Evolutionary conservation across 768 basidiomycete genomes (phyloP), one percentile per base, ranked within the genome.

Genomic region (Arthromyces matolae): DNA sequence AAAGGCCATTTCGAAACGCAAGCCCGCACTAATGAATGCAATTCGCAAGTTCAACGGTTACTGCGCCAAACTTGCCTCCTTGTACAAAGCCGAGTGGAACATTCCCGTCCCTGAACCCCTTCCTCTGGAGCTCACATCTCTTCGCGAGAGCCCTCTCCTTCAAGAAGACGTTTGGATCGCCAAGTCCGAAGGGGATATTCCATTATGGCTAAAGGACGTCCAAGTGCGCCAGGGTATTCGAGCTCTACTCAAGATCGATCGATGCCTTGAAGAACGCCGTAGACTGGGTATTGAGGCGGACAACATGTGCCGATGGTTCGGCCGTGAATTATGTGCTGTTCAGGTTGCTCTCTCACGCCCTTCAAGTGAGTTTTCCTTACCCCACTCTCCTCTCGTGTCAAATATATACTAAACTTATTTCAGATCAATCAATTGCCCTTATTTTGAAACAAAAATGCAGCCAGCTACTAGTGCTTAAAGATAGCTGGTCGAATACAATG

Each of bases 91-190:
- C 0, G 28, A 43, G 4, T 68, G 62, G 42, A 29, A 46, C 0
- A 62, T 75, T 12, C 69, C 65, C 0, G 33, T 73, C 2, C 72
- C 69, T 0, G n/a, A 45, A 1, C 61, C 59, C 0, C 63, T 73
- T 0, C 66, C 64, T 0, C 67, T 60, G 0, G 58, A 67, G 16
- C 47, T 76, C 0, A 39, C 40, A 1, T 35, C 47, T 1, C 59
- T 69, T 2, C 55, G 57, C 1, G 55, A 63, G 8, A 25, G 51
- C 19, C 38, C 64, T 0, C 36, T n/a, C 0, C 55, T 76, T 0
- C 63, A 72, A 61, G 60, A 70, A 18, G 69, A 72, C 40, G 59
- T 71, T 0, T 72, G 68, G 69, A 67, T 70, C 5, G 54, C 44
- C 0, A 57, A 55, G 0, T 42, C 55, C 2, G 18, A 23, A 0